Evolutionary conservation across 129 eudicot species (phyloP).

Genomic region (Erigeron canadensis): DNA sequence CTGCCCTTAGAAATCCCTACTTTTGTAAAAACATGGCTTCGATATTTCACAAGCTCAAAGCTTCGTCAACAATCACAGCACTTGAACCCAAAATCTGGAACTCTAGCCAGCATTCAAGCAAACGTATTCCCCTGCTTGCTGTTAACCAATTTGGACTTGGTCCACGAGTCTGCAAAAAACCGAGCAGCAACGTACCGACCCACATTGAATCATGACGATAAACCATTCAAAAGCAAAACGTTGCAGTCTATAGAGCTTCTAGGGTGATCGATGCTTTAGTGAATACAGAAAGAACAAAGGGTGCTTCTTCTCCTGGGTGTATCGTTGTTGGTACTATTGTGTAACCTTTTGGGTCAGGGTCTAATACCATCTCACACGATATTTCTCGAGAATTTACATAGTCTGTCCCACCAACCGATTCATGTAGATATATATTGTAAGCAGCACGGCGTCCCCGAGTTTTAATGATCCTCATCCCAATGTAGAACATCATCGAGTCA

Average conservation of each 20-base stretch:
- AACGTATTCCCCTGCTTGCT: conserved; percentile 3
- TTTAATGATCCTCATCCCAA: conserved; percentile 97
- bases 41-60: conserved; percentile 5
- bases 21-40: conserved; percentile 5
- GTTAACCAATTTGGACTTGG: conserved; percentile 15
- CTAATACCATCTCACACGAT: conserved; percentile 98
- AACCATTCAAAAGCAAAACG: conserved; percentile 19
- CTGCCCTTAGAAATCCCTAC: conserved; percentile 15
- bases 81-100: conserved; percentile 10
- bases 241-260: conserved; percentile 58
- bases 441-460: conserved; percentile 99
- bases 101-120: background rate
- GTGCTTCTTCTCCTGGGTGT: conserved; percentile 99
- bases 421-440: conserved; percentile 88
- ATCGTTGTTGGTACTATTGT: conserved; percentile 98
- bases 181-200: background rate
- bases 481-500: conserved; percentile 92
- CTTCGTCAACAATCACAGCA: background rate
- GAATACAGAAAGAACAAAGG: conserved; percentile 97
- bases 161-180: conserved; percentile 10
- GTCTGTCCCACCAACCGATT: conserved; percentile 98
- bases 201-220: conserved; percentile 17
- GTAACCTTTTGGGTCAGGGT: conserved; percentile 95
- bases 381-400: conserved; percentile 98
- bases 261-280: conserved; percentile 89